A percentile compares a stretch with the other conserved stretches of the same genome.
Conservation (phyloP, 176 grass and related monocot species). For the Rhipidocladum racemiflorum region DNA sequence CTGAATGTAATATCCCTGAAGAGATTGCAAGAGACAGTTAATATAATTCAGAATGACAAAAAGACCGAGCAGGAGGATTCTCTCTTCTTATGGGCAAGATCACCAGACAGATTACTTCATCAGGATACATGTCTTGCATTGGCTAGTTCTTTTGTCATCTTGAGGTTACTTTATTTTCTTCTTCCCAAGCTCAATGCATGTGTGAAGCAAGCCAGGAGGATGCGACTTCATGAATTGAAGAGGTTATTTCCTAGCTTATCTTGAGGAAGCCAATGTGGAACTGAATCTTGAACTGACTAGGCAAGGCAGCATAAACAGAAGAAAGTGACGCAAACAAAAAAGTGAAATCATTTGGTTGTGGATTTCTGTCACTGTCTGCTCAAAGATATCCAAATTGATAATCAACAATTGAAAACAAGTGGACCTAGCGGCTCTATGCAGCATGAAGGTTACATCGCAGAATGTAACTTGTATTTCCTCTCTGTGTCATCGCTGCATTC, state of each 20-base stretch:
- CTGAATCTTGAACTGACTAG: neutral
- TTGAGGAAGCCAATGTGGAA: conserved; percentile 47
- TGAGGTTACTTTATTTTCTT: conserved; percentile 64
- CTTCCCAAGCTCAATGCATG: conserved; percentile 70
- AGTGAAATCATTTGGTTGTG: neutral
- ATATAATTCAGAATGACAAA: conserved; percentile 45
- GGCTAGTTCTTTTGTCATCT: conserved; percentile 61
- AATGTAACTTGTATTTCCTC: neutral
- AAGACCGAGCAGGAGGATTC: conserved; percentile 45
- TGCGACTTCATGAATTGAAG: conserved; percentile 42
- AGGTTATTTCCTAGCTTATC: conserved; percentile 48
- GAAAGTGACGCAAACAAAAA: neutral
- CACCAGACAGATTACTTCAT: conserved; percentile 84
- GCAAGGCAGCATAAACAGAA: neutral
- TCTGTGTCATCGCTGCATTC: neutral
- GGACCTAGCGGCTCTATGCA: neutral
- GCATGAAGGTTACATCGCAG: neutral
- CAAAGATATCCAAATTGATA: conserved; percentile 2
- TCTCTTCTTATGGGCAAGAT: conserved; percentile 70
- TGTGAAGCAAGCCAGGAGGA: conserved; percentile 60
- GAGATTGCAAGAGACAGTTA: conserved; percentile 33
- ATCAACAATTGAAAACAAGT: neutral
- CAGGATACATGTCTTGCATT: conserved; percentile 85
- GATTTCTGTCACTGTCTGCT: neutral
- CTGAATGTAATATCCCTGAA: conserved; percentile 43